phyloP scores from a whole-genome alignment of 139 green algal genomes.

The Pedinophyceae sp. region DNA sequence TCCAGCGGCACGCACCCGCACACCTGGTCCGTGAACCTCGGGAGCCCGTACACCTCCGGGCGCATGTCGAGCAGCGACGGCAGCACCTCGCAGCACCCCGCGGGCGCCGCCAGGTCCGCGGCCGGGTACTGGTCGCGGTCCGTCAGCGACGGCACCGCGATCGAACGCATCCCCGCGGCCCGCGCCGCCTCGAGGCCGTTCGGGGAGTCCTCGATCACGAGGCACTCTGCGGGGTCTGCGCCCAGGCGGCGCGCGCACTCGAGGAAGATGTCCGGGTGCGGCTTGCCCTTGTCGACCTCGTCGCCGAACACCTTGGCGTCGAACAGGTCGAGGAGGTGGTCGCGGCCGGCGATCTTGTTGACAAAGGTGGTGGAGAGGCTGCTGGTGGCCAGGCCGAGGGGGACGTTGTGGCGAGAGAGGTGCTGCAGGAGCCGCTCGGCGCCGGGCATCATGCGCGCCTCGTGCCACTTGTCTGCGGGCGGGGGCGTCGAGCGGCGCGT shows the following conservation, averaged over 20 bases:
- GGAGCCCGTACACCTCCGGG: slow-evolving; percentile 41
- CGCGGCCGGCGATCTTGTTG: slow-evolving; percentile 29
- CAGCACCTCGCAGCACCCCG: slow-evolving; percentile 23
- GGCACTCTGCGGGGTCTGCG: slow-evolving; percentile 26
- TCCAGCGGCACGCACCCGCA: slow-evolving; percentile 29
- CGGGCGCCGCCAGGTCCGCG: not conserved
- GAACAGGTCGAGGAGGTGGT: not conserved
- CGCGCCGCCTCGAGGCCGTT: slow-evolving; percentile 40
- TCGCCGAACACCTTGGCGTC: not conserved
- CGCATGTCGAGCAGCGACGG: slow-evolving; percentile 64
- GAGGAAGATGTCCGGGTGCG: slow-evolving; percentile 69
- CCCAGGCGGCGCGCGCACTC: slow-evolving; percentile 31
- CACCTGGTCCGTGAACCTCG: slow-evolving; percentile 44
- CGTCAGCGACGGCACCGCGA: slow-evolving; percentile 54
- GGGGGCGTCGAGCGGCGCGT: no score
- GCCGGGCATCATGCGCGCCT: slow-evolving; percentile 60
- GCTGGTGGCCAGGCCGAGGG: slow-evolving; percentile 59
- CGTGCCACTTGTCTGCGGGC: slow-evolving; percentile 34
- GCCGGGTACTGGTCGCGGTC: slow-evolving; percentile 18
- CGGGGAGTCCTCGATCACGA: slow-evolving; percentile 79
- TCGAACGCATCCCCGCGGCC: slow-evolving; percentile 62
- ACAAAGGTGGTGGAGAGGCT: slow-evolving; percentile 33
- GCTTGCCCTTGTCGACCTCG: slow-evolving; percentile 53
- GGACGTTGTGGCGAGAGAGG: slow-evolving; percentile 28
- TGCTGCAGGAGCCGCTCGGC: slow-evolving; percentile 56